A percentile compares a stretch with the other conserved stretches of the same genome.
Evolutionary conservation across 106 monocot genomes (phyloP).

Genomic region (Allium cepa): DNA sequence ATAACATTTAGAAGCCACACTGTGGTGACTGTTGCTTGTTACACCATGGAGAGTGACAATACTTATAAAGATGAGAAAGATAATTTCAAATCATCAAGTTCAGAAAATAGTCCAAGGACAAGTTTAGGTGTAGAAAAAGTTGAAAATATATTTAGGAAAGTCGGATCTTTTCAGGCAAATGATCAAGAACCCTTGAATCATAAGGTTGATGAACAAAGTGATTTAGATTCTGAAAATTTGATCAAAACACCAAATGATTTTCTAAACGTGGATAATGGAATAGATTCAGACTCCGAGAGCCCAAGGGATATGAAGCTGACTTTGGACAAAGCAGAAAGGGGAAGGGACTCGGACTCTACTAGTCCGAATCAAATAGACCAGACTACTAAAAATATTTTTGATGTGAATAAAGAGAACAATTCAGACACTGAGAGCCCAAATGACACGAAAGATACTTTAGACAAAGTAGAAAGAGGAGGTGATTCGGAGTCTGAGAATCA

Average conservation of each 20-base stretch:
- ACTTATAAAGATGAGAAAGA: constrained; percentile 18
- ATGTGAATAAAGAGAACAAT: not conserved
- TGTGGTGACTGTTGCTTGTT: not conserved
- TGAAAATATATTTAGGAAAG: constrained; percentile 8
- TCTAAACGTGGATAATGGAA: not conserved
- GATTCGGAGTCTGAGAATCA: not conserved
- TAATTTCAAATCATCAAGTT: not conserved
- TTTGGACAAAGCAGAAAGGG: not conserved
- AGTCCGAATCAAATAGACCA: no score
- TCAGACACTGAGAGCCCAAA: not conserved
- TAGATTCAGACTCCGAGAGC: not conserved
- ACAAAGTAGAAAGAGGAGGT: not conserved
- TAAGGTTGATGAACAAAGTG: constrained; percentile 1
- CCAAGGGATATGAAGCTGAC: not conserved
- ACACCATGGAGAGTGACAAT: constrained; percentile 11
- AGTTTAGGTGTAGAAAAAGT: constrained; percentile 12
- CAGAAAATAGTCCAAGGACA: constrained; percentile 10
- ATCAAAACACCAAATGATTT: not conserved
- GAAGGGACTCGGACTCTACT: not conserved
- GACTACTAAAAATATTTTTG: no score
- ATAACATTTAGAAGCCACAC: not conserved
- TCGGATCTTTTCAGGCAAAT: constrained; percentile 1
- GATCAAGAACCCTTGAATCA: not conserved
- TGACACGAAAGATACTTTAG: not conserved
- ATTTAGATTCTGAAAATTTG: not conserved